phyloP scores from a whole-genome alignment of 805 yeast genomes.

The Metschnikowia noctiluminum region DNA sequence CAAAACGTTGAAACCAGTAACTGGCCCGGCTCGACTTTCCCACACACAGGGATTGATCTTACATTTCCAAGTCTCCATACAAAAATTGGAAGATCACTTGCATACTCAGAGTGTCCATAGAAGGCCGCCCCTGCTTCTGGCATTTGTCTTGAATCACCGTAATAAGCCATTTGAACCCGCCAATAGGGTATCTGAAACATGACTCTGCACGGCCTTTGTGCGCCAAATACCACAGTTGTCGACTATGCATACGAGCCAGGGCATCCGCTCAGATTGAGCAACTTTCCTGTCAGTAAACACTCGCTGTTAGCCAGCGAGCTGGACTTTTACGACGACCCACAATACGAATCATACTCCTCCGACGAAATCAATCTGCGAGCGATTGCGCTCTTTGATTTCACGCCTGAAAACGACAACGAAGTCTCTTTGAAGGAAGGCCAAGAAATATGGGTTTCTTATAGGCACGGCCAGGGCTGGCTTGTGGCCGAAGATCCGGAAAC shows the following conservation, averaged over 20 bases:
- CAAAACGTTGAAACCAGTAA: too few species aligned
- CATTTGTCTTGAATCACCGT: too few species aligned
- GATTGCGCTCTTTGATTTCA: slow-evolving; percentile 82
- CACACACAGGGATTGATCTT: too few species aligned
- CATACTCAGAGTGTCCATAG: too few species aligned
- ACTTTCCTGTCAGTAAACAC: slow-evolving; percentile 14
- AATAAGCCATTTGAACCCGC: too few species aligned
- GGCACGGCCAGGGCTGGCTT: slow-evolving; percentile 98
- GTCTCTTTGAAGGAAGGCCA: slow-evolving; percentile 77
- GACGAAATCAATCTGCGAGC: slow-evolving; percentile 56
- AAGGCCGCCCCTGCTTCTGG: too few species aligned
- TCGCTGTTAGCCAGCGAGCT: slow-evolving; percentile 8
- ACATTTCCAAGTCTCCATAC: too few species aligned
- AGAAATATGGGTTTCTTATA: slow-evolving; percentile 75
- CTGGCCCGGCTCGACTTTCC: too few species aligned
- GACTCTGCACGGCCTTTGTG: slow-evolving; percentile 14
- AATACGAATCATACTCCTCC: slow-evolving; percentile 14
- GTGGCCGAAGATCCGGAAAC: slow-evolving; percentile 80
- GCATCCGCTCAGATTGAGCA: slow-evolving; percentile 71
- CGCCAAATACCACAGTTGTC: slow-evolving; percentile 50
- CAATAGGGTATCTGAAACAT: too few species aligned
- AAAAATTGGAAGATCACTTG: too few species aligned
- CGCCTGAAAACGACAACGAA: slow-evolving; percentile 94
- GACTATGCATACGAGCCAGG: slow-evolving; percentile 78
- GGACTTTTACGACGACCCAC: slow-evolving; percentile 11